Evolutionary conservation across 176 grass and related monocot genomes (phyloP).

Genomic region (Zoysia pacifica): DNA sequence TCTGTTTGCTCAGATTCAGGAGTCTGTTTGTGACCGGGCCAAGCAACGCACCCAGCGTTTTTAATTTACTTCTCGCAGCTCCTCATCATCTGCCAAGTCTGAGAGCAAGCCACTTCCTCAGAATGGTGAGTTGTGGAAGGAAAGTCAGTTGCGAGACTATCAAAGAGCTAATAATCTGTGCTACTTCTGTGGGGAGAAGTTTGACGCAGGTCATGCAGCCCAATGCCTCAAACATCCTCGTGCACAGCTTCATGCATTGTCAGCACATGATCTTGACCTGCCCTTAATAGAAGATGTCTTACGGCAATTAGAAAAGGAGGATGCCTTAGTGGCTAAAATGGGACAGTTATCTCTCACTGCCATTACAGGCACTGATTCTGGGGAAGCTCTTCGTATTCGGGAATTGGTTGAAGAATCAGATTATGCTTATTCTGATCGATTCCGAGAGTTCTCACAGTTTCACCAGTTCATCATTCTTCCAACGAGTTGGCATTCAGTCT

Average conservation of each 20-base stretch:
- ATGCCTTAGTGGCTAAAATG: neutral
- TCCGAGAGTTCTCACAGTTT: neutral
- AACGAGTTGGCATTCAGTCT: neutral
- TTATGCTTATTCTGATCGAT: neutral
- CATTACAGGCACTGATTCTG: neutral
- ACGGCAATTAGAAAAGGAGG: neutral
- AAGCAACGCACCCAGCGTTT: too few relatives aligned
- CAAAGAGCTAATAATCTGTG: neutral
- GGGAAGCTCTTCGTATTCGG: rapidly evolving
- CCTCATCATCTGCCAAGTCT: too few relatives aligned
- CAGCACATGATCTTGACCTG: neutral
- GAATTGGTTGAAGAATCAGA: neutral
- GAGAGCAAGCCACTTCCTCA: too few relatives aligned
- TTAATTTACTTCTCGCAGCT: too few relatives aligned
- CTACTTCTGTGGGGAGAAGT: neutral
- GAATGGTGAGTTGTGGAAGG: neutral
- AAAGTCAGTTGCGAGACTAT: neutral
- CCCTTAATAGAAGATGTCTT: neutral
- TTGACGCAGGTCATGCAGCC: neutral
- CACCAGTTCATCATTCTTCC: neutral
- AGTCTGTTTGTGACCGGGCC: too few relatives aligned
- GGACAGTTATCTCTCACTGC: neutral
- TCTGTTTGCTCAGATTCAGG: too few relatives aligned
- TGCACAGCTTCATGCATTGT: neutral
- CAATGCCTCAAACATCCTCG: neutral